These are phyloP conservation scores for Alternaria metachromatica DNA, from an alignment of 2,329 filamentous ascomycete species.

Conservation along the genomic window DNA sequence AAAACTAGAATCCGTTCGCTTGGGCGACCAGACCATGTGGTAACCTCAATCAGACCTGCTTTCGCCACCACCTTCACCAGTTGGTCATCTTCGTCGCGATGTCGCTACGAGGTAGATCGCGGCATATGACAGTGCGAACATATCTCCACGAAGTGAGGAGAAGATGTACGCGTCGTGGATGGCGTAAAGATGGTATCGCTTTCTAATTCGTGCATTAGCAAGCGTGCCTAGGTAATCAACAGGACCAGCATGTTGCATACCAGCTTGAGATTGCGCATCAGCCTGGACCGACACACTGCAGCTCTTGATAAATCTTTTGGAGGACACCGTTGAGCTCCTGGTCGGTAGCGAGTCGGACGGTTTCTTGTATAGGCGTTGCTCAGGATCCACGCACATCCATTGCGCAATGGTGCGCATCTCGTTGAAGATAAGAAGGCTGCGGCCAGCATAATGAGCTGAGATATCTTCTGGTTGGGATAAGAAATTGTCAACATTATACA, in stretches of 20 bases:
- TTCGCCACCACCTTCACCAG: neutral
- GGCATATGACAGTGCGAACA: neutral
- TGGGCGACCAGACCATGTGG: neutral
- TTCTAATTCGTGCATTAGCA: neutral
- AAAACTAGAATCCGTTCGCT: neutral
- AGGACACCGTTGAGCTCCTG: too few relatives aligned
- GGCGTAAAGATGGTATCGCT: neutral
- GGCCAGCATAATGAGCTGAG: too few relatives aligned
- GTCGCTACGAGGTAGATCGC: neutral
- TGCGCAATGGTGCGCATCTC: too few relatives aligned
- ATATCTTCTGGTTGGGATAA: too few relatives aligned
- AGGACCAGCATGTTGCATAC: neutral
- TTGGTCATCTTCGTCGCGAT: neutral
- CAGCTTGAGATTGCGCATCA: neutral
- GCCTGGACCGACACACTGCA: too few relatives aligned
- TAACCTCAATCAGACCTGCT: neutral
- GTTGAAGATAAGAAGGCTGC: too few relatives aligned
- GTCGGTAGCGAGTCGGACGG: too few relatives aligned
- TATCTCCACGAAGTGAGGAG: neutral
- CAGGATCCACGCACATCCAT: too few relatives aligned
- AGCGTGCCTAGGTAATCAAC: rapidly evolving
- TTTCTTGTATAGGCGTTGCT: too few relatives aligned
- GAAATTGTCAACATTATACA: too few relatives aligned
- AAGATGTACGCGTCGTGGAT: neutral
- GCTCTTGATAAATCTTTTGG: too few relatives aligned